These are phyloP conservation scores for Cruciata laevipes DNA, from an alignment of 257 asterid species.

Conservation along the genomic window DNA sequence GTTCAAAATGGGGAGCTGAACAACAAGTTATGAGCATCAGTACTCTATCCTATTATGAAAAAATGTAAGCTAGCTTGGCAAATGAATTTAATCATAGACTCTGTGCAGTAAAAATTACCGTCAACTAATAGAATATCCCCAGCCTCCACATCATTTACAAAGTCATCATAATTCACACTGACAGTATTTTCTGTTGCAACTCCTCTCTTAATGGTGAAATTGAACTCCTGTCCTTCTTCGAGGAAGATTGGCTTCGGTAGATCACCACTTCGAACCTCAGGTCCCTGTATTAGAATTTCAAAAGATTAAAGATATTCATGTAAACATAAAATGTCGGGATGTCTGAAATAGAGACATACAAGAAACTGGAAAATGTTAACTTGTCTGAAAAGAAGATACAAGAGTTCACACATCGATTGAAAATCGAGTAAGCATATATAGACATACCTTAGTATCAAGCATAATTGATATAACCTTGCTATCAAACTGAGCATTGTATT, in stretches of 20 bases:
- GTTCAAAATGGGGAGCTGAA: background rate
- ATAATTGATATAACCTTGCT: slow-evolving; percentile 87
- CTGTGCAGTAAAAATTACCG: slow-evolving; percentile 44
- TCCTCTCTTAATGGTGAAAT: slow-evolving; percentile 81
- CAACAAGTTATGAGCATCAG: background rate
- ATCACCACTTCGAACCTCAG: slow-evolving; percentile 99
- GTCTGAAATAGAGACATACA: background rate
- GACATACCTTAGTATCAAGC: slow-evolving; percentile 91
- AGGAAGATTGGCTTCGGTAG: slow-evolving; percentile 71
- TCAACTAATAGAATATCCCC: slow-evolving; percentile 89
- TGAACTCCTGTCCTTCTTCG: slow-evolving; percentile 90
- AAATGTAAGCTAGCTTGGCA: background rate
- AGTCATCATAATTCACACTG: slow-evolving; percentile 95
- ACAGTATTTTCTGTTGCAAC: slow-evolving; percentile 78
- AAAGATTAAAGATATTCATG: background rate
- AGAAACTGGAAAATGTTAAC: background rate
- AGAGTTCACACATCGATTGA: background rate
- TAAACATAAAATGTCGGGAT: background rate
- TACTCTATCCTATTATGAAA: no score
- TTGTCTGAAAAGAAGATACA: background rate
- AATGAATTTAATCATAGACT: background rate
- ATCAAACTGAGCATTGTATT: slow-evolving; percentile 76
- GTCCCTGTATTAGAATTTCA: slow-evolving; percentile 56
- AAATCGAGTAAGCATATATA: background rate
- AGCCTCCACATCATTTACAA: slow-evolving; percentile 75